Conservation (phyloP, 108 stramenopile genomes). For the Pseudonitzschia multistriata region DNA sequence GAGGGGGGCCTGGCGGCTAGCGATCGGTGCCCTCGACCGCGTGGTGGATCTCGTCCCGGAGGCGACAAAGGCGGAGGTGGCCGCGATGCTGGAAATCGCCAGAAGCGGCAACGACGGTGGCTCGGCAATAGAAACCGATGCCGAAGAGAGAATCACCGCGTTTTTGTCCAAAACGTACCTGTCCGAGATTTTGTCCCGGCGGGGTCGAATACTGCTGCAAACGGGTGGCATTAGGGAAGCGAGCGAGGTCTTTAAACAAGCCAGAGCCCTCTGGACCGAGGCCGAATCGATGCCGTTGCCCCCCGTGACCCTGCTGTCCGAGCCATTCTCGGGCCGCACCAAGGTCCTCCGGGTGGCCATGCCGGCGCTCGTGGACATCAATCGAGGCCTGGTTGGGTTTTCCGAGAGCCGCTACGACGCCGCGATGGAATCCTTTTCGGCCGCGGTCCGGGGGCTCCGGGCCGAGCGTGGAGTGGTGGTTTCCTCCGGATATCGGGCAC, state of each 20-base stretch:
- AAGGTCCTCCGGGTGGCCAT: background rate
- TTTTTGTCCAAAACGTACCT: constrained; percentile 28
- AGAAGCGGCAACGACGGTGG: background rate
- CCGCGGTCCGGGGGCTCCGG: constrained; percentile 45
- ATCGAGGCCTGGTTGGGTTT: constrained; percentile 73
- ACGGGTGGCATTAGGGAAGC: constrained; percentile 64
- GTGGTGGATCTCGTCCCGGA: constrained; percentile 40
- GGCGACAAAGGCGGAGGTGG: constrained; percentile 18
- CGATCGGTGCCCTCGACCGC: constrained; percentile 62
- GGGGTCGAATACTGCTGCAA: constrained; percentile 82
- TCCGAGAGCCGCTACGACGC: constrained; percentile 58
- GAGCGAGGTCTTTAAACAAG: constrained; percentile 48
- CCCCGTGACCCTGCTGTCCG: background rate
- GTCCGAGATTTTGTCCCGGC: constrained; percentile 73
- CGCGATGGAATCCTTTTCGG: constrained; percentile 50
- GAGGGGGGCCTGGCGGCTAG: constrained; percentile 75
- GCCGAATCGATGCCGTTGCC: background rate
- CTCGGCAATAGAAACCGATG: background rate
- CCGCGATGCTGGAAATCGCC: background rate
- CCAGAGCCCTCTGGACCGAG: constrained; percentile 16
- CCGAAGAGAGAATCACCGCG: background rate
- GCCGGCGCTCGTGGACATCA: constrained; percentile 34
- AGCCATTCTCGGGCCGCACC: background rate
- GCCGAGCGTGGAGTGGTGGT: background rate
- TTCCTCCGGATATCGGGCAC: constrained; percentile 9